phyloP scores from a whole-genome alignment of 257 asterid genomes.

The Scutellaria minor region DNA sequence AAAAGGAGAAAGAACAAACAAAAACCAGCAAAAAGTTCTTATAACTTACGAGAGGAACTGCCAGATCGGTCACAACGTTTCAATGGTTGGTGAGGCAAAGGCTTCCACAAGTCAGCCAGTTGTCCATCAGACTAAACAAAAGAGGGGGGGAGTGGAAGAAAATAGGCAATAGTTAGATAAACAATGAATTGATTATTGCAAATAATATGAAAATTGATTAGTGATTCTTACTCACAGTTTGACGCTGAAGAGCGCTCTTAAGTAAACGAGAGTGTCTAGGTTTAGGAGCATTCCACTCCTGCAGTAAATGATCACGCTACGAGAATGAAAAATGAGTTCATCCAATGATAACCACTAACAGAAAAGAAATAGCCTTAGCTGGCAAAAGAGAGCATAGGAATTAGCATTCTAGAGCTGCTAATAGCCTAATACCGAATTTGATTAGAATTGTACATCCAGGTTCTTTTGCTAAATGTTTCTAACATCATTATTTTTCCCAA shows the following conservation, averaged over 20 bases:
- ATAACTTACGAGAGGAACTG: constrained; percentile 53
- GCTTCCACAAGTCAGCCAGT: constrained; percentile 72
- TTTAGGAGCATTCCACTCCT: constrained; percentile 91
- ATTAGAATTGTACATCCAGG: constrained; percentile 1
- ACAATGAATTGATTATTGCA: constrained; percentile 1
- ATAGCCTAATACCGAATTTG: not conserved
- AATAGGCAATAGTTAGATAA: constrained; percentile 25
- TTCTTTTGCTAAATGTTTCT: not conserved
- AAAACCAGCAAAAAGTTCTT: constrained; percentile 21
- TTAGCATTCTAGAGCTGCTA: constrained; percentile 10
- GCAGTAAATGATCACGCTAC: constrained; percentile 33
- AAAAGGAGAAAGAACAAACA: not conserved
- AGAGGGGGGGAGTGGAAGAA: constrained; percentile 26
- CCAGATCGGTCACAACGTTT: constrained; percentile 48
- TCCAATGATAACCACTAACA: not conserved
- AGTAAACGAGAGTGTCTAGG: constrained; percentile 86
- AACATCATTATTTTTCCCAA: not conserved
- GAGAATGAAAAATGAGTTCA: constrained; percentile 27
- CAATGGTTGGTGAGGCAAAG: constrained; percentile 72
- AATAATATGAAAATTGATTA: constrained; percentile 19
- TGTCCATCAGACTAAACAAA: constrained; percentile 56
- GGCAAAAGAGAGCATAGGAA: constrained; percentile 13
- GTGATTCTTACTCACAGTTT: constrained; percentile 66
- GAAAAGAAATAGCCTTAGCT: not conserved
- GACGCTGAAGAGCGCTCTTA: constrained; percentile 73